Percentiles rank a stretch among this genome's conserved stretches.
phyloP scores from a whole-genome alignment of 2,329 filamentous ascomycete genomes.

The Fusarium mundagurra region DNA sequence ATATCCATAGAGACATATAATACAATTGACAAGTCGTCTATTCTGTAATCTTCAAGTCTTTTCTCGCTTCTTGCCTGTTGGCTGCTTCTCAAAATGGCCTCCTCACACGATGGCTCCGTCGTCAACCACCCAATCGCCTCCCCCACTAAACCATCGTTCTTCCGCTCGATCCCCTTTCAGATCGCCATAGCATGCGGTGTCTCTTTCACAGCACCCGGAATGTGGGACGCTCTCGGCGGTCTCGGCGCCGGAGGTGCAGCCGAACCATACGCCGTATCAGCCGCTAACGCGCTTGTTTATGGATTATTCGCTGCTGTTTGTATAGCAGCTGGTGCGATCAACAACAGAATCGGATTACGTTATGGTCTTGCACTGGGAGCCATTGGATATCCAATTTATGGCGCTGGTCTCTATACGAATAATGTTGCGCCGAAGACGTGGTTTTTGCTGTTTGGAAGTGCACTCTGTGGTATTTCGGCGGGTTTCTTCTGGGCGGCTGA shows the following conservation, averaged over 20 bases:
- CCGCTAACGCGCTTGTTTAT: conserved; percentile 7
- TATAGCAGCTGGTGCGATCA: conserved; percentile 13
- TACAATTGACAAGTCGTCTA: neutral
- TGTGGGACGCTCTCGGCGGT: conserved; percentile 42
- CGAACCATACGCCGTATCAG: conserved; percentile 62
- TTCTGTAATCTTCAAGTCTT: neutral
- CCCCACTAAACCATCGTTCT: conserved; percentile 1
- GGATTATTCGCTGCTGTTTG: conserved; percentile 13
- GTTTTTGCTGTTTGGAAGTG: conserved; percentile 25
- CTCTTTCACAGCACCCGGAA: conserved; percentile 38
- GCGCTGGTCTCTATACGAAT: conserved; percentile 16
- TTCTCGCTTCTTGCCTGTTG: neutral
- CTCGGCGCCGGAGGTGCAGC: conserved; percentile 59
- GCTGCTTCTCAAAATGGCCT: neutral
- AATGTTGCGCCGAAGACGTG: conserved; percentile 39
- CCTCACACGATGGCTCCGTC: conserved; percentile 2
- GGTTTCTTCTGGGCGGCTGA: conserved; percentile 50
- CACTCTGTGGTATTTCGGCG: conserved; percentile 55
- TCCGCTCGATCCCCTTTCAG: conserved; percentile 31
- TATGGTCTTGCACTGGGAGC: conserved; percentile 12
- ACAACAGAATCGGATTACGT: neutral
- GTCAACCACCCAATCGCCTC: neutral
- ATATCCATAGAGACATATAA: neutral
- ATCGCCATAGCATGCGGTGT: conserved; percentile 33
- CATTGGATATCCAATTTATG: conserved; percentile 12